Base-by-base conservation (phyloP, 257 asterid genomes). In the Dorcoceras hygrometricum region DNA sequence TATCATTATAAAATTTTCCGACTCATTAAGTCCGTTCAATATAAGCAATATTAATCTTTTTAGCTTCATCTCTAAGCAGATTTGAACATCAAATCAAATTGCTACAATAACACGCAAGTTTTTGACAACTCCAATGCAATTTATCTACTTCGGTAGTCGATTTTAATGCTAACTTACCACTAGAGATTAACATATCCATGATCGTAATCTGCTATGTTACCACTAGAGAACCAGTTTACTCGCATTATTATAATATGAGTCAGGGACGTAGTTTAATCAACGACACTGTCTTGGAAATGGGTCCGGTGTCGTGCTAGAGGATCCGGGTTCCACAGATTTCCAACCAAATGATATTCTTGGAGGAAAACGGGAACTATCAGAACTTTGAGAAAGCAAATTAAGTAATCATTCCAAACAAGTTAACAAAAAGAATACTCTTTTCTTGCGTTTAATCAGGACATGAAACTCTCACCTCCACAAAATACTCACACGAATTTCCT, bases 401-500 rank as follows among this genome's bases (percentile, higher is more conserved):
- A 11, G 48, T n/a, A n/a, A n/a, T n/a, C 59, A 48, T 23, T 31
- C 31, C 12, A 57, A 63, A 43, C 55, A 19, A 39, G 7, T 46
- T 16, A 9, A 23, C 16, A 29, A 63, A 67, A 55, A 4, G 57
- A 55, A 32, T 2, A 39, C 51, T 5, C 4, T 60, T 20, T 26
- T 39, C 74, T 28, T 14, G 57, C 19, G 14, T 65, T 25, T 18
- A 53, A 53, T 20, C 18, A 24, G 46, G 4, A n/a, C 31, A 46
- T 18, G 16, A 32, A 54, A 63, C 19, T 24, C 26, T 6, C 19
- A 53, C 14, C 20, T 59, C 66, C 55, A 31, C 10, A 39, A 26
- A 51, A 65, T 36, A 48, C 46, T 6, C 57, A 65, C 51, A 57
- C 48, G 57, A 59, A 59, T 72, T 24, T 64, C 43, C 20, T 11